Evolutionary conservation across 2,329 filamentous ascomycete genomes (phyloP).

Genomic region (Arthrobotrys conoides): DNA sequence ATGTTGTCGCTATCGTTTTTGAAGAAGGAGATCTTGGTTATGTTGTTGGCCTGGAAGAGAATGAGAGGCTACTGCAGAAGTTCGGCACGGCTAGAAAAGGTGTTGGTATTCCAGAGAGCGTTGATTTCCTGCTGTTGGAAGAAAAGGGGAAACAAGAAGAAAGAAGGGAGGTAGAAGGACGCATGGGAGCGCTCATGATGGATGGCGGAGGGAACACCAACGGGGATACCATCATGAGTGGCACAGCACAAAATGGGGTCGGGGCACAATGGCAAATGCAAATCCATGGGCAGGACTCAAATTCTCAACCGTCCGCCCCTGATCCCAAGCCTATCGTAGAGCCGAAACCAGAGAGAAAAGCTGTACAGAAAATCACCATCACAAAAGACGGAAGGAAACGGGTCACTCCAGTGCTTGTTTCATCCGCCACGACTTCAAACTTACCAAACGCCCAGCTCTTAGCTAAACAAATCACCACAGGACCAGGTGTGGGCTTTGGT

Average conservation of each 20-base stretch:
- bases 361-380: constrained; percentile 86
- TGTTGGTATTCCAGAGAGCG: constrained; percentile 91
- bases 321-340: constrained; percentile 37
- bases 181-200: constrained; percentile 96
- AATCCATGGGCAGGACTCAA: constrained; percentile 57
- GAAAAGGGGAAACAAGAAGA: constrained; percentile 93
- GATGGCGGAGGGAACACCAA: constrained; percentile 74
- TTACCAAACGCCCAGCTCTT: constrained; percentile 64
- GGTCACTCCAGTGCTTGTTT: constrained; percentile 90
- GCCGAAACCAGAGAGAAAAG: constrained; percentile 66
- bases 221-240: constrained; percentile 71
- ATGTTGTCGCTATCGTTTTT: constrained; percentile 85
- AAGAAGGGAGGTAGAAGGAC: constrained; percentile 87
- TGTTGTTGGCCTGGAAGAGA: constrained; percentile 87
- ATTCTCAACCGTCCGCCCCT: constrained; percentile 26
- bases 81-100: constrained; percentile 90
- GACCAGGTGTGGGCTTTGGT: constrained; percentile 60
- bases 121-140: constrained; percentile 87
- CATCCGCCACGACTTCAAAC: constrained; percentile 70
- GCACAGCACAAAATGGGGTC: constrained; percentile 67
- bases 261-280: constrained; percentile 65
- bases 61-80: constrained; percentile 91
- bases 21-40: constrained; percentile 90
- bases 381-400: constrained; percentile 98
- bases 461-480: constrained; percentile 61